Evolutionary conservation across 257 asterid species (phyloP).

Genomic region (Lycium barbarum): DNA sequence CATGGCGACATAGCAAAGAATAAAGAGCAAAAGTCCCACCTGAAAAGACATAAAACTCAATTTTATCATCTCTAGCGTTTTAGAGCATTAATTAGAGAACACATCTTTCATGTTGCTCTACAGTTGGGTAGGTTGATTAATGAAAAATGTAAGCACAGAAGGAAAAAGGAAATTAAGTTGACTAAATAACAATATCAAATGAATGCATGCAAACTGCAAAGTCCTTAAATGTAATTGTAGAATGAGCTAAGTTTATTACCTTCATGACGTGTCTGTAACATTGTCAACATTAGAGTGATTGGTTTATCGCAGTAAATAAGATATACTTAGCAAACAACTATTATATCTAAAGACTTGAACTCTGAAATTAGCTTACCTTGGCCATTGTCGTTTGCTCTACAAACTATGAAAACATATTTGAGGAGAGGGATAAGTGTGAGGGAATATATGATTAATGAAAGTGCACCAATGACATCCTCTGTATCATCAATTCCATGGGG

Average conservation of each 20-base stretch:
- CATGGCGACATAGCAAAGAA: slow-evolving; percentile 95
- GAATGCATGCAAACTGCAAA: slow-evolving; percentile 10
- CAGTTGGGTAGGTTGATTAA: neutral
- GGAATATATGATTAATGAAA: slow-evolving; percentile 92
- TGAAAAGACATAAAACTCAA: slow-evolving; percentile 27
- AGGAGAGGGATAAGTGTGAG: slow-evolving; percentile 96
- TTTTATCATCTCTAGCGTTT: neutral
- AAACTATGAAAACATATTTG: slow-evolving; percentile 96
- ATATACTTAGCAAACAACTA: slow-evolving; percentile 6
- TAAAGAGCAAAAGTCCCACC: slow-evolving; percentile 98
- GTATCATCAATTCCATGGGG: slow-evolving; percentile 79
- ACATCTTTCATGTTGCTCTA: neutral
- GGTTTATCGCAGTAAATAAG: neutral
- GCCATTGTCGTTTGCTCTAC: slow-evolving; percentile 95
- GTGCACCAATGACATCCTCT: slow-evolving; percentile 91
- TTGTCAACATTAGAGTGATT: neutral
- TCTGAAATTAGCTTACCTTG: slow-evolving; percentile 65
- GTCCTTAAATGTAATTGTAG: neutral
- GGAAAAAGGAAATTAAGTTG: neutral
- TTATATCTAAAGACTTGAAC: neutral
- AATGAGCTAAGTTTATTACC: neutral
- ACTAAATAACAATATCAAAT: slow-evolving; percentile 21
- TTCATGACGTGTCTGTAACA: neutral
- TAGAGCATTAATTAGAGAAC: neutral
- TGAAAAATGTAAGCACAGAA: neutral